Conservation (phyloP, 2,329 filamentous ascomycete genomes). For the Colletotrichum tropicale region DNA sequence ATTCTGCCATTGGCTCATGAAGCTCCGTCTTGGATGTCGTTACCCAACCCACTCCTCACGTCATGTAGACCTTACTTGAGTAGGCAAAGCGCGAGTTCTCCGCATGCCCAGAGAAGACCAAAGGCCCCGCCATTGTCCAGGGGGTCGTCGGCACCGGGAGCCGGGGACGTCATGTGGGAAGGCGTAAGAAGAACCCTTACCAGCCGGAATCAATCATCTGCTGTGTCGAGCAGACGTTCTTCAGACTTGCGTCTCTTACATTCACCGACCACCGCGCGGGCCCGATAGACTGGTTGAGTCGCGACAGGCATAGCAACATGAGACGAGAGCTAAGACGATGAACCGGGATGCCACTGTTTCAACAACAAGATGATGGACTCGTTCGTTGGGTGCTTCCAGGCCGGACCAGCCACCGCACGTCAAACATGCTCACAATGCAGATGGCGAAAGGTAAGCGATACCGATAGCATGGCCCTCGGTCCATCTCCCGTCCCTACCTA, state of each 20-base stretch:
- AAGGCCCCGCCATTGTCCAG: not conserved
- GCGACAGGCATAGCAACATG: not conserved
- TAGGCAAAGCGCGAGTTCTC: not conserved
- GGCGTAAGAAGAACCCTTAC: not conserved
- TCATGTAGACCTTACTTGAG: not conserved
- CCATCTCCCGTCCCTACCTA: not conserved
- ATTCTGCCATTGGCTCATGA: not conserved
- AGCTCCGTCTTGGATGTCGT: conserved; percentile 8
- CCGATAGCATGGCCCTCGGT: not conserved
- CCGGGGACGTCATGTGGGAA: not conserved
- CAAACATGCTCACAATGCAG: conserved; percentile 29
- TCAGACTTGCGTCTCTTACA: not conserved
- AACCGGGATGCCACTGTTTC: conserved; percentile 2
- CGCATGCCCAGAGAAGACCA: not conserved
- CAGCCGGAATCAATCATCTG: not conserved
- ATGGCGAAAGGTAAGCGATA: conserved; percentile 21
- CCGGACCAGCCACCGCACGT: conserved; percentile 11
- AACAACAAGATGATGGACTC: conserved; percentile 19
- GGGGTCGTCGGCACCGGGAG: not conserved
- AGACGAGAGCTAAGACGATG: not conserved
- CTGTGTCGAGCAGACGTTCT: not conserved
- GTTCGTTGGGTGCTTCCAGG: conserved; percentile 22
- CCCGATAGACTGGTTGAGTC: not conserved
- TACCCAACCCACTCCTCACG: conserved; percentile 11
- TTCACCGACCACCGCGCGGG: not conserved